Percentiles rank a stretch among this genome's conserved stretches.
These are phyloP conservation scores for Sphagnurus paluster DNA, from an alignment of 1,284 basidiomycete genomes.

Conservation along the genomic window DNA sequence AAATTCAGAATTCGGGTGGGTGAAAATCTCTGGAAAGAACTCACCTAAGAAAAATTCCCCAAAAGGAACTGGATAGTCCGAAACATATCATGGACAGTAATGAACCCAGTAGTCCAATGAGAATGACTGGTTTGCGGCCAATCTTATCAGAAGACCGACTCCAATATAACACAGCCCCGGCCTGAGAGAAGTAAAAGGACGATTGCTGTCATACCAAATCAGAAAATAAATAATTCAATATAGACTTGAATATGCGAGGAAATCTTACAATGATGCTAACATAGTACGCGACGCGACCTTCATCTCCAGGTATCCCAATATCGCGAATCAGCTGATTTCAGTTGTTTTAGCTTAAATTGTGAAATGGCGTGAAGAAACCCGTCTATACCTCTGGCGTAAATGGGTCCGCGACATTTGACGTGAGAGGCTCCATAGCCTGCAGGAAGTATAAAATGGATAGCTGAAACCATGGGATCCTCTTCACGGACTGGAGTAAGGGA, in stretches of 20 bases:
- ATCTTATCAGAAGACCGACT: slow-evolving; percentile 63
- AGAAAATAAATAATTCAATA: neutral
- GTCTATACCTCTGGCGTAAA: slow-evolving; percentile 16
- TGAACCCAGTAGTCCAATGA: slow-evolving; percentile 58
- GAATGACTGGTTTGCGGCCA: slow-evolving; percentile 65
- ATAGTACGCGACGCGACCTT: slow-evolving; percentile 23
- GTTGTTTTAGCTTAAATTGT: neutral
- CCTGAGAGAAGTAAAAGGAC: slow-evolving; percentile 17
- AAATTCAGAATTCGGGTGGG: neutral
- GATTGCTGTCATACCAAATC: slow-evolving; percentile 14
- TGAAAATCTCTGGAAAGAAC: neutral
- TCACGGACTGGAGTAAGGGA: slow-evolving; percentile 13
- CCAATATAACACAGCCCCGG: slow-evolving; percentile 60
- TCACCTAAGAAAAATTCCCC: slow-evolving; percentile 53
- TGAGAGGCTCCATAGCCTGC: slow-evolving; percentile 20
- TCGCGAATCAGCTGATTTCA: slow-evolving; percentile 16
- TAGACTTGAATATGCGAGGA: neutral
- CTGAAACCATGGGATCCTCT: slow-evolving; percentile 23
- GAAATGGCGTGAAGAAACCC: too few species aligned
- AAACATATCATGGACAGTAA: slow-evolving; percentile 62
- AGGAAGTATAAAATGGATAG: slow-evolving; percentile 19
- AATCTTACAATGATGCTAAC: slow-evolving; percentile 21
- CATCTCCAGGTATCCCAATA: slow-evolving; percentile 20
- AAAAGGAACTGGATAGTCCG: slow-evolving; percentile 62
- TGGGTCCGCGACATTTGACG: slow-evolving; percentile 16